A percentile compares a stretch with the other conserved stretches of the same genome.
These are phyloP conservation scores for Metschnikowia koreensis DNA, from an alignment of 805 yeast species.

Conservation along the genomic window DNA sequence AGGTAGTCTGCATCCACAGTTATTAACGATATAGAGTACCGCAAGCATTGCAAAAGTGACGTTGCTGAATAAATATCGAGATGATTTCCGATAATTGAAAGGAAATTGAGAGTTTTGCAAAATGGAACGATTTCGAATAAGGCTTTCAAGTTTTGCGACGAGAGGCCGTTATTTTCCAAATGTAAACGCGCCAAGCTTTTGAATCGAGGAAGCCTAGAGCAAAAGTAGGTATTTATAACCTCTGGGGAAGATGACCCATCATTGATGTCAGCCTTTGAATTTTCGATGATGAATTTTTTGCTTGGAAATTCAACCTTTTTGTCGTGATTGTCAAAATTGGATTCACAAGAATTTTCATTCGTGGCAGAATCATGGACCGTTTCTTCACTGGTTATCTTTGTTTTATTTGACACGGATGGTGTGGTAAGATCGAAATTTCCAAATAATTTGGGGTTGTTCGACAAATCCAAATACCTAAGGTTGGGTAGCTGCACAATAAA, in stretches of 20 bases:
- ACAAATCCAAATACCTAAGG: constrained; percentile 71
- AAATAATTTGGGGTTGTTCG: constrained; percentile 65
- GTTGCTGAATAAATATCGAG: constrained; percentile 60
- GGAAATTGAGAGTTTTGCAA: constrained; percentile 62
- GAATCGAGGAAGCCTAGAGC: constrained; percentile 66
- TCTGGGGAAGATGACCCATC: constrained; percentile 9
- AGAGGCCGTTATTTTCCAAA: constrained; percentile 64
- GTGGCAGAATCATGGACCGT: not conserved
- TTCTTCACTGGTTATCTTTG: not conserved
- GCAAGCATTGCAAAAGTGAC: constrained; percentile 67
- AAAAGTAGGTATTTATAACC: constrained; percentile 50
- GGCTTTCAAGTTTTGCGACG: constrained; percentile 52
- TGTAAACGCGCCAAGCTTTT: constrained; percentile 63
- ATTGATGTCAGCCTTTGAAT: not conserved
- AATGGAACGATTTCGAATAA: constrained; percentile 69
- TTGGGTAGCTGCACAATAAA: constrained; percentile 52
- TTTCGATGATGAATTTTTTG: not conserved
- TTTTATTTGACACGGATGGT: not conserved
- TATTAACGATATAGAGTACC: constrained; percentile 60
- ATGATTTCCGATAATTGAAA: constrained; percentile 66
- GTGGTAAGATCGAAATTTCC: constrained; percentile 35
- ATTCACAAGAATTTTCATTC: not conserved
- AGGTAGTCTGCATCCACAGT: constrained; percentile 67
- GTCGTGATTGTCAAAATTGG: not conserved
- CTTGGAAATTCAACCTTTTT: not conserved